A percentile compares a stretch with the other conserved stretches of the same genome.
Evolutionary conservation across 345 rosid species (phyloP).

Genomic region (Corymbia maculata): DNA sequence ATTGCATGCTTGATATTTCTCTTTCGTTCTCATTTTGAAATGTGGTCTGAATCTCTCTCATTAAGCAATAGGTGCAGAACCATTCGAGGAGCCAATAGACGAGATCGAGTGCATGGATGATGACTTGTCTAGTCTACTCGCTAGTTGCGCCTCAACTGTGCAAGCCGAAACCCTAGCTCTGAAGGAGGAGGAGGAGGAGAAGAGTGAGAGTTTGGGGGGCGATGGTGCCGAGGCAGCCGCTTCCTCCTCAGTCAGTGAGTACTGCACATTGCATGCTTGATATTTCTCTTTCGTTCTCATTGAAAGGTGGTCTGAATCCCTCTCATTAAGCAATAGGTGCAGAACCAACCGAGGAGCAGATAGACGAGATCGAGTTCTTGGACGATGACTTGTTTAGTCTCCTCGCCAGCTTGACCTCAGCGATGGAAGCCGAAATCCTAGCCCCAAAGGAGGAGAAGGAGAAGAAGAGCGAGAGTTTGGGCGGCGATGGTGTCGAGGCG

Average conservation of each 20-base stretch:
- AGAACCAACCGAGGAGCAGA: neutral
- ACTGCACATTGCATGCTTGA: neutral
- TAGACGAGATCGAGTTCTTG: neutral
- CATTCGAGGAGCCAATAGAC: neutral
- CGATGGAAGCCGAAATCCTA: neutral
- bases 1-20: neutral
- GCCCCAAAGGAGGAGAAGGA: neutral
- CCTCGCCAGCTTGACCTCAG: neutral
- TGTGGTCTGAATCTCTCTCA: neutral
- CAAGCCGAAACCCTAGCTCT: constrained; percentile 23
- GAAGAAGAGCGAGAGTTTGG: neutral
- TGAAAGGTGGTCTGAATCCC: neutral
- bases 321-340: neutral
- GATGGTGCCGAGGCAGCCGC: neutral
- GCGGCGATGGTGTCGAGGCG: neutral
- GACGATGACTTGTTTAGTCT: neutral
- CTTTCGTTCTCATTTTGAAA: neutral
- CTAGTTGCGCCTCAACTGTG: neutral
- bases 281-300: neutral
- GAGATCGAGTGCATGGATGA: neutral
- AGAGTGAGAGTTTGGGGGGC: neutral
- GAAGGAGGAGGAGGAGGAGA: neutral
- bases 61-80: neutral
- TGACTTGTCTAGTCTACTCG: neutral
- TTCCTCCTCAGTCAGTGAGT: neutral